Evolutionary conservation across 352 stramenopile genomes (phyloP).

Genomic region (Blastocystis sp.): DNA sequence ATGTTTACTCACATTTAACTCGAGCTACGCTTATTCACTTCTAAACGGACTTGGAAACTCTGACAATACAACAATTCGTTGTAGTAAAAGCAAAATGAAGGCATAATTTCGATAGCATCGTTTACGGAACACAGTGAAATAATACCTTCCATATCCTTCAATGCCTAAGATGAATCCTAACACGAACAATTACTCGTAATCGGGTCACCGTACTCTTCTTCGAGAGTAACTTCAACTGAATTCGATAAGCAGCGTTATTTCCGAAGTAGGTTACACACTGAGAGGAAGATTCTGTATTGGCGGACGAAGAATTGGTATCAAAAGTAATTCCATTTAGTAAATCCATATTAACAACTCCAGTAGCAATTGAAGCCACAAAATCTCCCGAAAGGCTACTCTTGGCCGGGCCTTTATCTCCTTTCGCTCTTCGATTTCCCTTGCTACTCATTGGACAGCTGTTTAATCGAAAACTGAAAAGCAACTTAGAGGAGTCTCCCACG

Average conservation of each 20-base stretch:
- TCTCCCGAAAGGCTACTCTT: constrained; percentile 43
- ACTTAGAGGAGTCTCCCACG: background rate
- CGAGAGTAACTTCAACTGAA: background rate
- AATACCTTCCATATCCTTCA: constrained; percentile 19
- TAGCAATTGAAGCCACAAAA: background rate
- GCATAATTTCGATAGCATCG: constrained; percentile 45
- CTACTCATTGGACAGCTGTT: constrained; percentile 24
- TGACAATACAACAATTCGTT: constrained; percentile 62
- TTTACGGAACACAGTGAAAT: background rate
- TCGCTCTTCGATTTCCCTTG: constrained; percentile 53
- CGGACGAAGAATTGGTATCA: background rate
- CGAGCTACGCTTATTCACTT: background rate
- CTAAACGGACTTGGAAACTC: constrained; percentile 54
- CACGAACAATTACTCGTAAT: background rate
- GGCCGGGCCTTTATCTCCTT: constrained; percentile 51
- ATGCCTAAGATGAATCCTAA: background rate
- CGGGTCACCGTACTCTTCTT: constrained; percentile 57
- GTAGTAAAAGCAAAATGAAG: constrained; percentile 61
- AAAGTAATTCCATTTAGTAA: constrained; percentile 42
- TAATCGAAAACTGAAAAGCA: background rate
- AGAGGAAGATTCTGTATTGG: background rate
- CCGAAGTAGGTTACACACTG: constrained; percentile 45
- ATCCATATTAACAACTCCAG: constrained; percentile 21
- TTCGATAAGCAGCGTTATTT: constrained; percentile 24
- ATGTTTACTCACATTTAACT: background rate